These are phyloP conservation scores for Graphiopsis chlorocephala DNA, from an alignment of 2,329 filamentous ascomycete genomes.

Conservation along the genomic window DNA sequence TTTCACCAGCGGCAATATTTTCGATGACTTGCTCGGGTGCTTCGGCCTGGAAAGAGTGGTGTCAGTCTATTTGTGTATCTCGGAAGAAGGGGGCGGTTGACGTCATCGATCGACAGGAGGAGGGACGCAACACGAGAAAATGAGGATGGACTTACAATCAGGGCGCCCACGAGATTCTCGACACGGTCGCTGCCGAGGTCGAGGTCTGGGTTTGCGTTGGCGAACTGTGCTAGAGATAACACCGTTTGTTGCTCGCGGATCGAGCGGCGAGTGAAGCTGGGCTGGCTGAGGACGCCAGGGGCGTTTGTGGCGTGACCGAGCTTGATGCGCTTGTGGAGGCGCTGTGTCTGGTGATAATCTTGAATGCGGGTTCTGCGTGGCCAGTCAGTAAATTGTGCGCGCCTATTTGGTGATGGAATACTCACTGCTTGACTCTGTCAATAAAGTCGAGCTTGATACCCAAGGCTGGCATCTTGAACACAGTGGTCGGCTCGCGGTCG, in stretches of 20 bases:
- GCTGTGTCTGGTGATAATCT: conserved; percentile 13
- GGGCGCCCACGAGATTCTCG: conserved; percentile 54
- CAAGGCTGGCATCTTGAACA: conserved; percentile 45
- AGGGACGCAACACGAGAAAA: conserved; percentile 19
- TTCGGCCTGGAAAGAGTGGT: conserved; percentile 37
- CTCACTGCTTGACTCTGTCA: conserved; percentile 53
- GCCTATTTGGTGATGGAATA: background rate
- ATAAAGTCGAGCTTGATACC: conserved; percentile 60
- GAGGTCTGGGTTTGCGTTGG: conserved; percentile 50
- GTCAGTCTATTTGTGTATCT: background rate
- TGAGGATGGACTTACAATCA: conserved; percentile 56
- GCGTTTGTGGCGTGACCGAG: conserved; percentile 22
- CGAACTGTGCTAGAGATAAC: conserved; percentile 60
- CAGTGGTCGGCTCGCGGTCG: conserved; percentile 32
- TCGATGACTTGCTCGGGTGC: conserved; percentile 43
- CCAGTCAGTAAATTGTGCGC: conserved; percentile 15
- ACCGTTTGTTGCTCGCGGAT: conserved; percentile 65
- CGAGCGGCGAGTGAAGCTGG: conserved; percentile 45
- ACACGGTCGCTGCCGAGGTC: conserved; percentile 47
- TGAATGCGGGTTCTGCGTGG: conserved; percentile 24
- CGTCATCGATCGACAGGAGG: conserved; percentile 17
- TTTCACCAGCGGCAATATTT: conserved; percentile 35
- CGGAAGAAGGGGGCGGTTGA: background rate
- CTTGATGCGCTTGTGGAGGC: conserved; percentile 12
- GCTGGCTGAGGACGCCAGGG: conserved; percentile 27